Base-by-base conservation (phyloP, 352 stramenopile species). In the Pythium monospermum region DNA sequence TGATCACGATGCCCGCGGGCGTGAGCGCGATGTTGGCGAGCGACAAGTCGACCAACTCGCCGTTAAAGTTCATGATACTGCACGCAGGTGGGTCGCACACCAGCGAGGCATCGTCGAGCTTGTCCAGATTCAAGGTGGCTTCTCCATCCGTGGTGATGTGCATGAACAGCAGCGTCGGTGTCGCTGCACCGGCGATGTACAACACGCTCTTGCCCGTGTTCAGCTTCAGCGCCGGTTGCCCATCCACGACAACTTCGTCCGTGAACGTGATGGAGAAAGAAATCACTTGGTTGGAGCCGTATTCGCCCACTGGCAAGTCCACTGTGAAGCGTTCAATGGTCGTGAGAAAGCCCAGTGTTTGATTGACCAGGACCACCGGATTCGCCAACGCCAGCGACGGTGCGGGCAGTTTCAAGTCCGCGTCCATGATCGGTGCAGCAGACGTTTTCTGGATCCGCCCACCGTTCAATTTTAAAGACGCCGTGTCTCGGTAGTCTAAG, bases 31-130 rank as follows among this genome's bases (percentile, higher is more conserved):
- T 71, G 1, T 58, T 55, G 7, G 55, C 26, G 2, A 91, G 66
- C 3, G 77, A 76, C 2, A 71, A 45, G 26, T 38, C 59, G 0
- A 58, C 78, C 4, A 42, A 40, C 33, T 70, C 54, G 8, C 53
- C 68, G 30, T 94, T 94, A 39, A 79, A 89, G 23, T 92, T 92
- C 26, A 84, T 76, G 22, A 94, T 69, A 6, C 53, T 48, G 45
- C 78, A 91, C 0, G 18, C 53, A 2, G 66, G 61, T 0, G 49
- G 39, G n/a, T 49, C 50, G 40, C 81, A 92, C 11, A 77, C 35
- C 32, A 91, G 37, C 2, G 76, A 62, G 13, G 48, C 65, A 22
- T 86, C 60, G 22, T 86, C 50, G 12, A 84, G 59, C 42, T 88
- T 89, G 49, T 89, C 63, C 36, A 92, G 58, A 6, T 40, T 70